Conservation (phyloP, 306 rosid genomes). For the Quercus mongolica region DNA sequence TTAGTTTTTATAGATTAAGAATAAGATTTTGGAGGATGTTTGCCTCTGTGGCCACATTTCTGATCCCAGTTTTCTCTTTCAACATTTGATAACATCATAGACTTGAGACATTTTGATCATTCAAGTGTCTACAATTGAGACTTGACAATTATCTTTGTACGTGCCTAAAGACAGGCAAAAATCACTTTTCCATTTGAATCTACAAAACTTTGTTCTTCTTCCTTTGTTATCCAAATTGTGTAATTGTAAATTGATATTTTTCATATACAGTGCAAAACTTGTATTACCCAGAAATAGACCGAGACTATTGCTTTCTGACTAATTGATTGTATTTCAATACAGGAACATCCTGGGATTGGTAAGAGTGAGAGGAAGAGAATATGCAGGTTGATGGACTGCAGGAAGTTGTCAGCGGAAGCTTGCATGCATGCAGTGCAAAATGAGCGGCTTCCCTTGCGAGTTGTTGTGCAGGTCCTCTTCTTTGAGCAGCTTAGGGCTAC, state of each 20-base stretch:
- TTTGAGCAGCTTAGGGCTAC: slow-evolving; percentile 83
- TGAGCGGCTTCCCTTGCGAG: slow-evolving; percentile 85
- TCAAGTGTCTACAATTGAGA: background rate
- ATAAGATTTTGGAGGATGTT: background rate
- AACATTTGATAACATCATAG: background rate
- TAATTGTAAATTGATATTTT: no score
- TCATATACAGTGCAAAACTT: background rate
- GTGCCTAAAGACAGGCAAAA: background rate
- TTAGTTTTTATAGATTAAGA: background rate
- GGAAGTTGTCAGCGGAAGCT: slow-evolving; percentile 79
- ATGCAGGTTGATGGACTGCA: slow-evolving; percentile 88
- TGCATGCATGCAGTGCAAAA: slow-evolving; percentile 96
- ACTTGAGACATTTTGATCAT: background rate
- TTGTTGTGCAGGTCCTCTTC: slow-evolving; percentile 87
- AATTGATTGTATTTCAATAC: slow-evolving; percentile 26
- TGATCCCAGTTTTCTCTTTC: background rate
- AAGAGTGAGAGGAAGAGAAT: slow-evolving; percentile 84
- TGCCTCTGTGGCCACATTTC: background rate
- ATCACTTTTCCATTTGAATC: background rate
- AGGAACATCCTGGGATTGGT: slow-evolving; percentile 89
- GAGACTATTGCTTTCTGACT: background rate
- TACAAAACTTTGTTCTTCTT: background rate
- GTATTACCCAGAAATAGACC: background rate
- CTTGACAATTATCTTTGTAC: background rate
- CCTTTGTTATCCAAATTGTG: background rate